Base-by-base conservation (phyloP, 352 stramenopile genomes). In the Pythium plurisporium region DNA sequence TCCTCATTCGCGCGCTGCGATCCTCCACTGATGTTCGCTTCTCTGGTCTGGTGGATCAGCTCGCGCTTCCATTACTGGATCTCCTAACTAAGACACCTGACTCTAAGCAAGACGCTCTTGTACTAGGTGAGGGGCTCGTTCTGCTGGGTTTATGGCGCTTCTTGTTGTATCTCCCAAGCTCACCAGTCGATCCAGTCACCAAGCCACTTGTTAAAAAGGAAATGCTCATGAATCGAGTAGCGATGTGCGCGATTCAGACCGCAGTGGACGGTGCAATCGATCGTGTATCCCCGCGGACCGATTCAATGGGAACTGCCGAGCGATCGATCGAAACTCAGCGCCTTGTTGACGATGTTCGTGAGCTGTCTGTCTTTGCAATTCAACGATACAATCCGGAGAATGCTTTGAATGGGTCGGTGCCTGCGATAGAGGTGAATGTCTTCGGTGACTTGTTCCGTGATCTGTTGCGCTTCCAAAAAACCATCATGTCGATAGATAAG, bases 161-260 rank as follows among this genome's bases (percentile, higher is more conserved):
- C 31, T 75, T 87, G 38, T 70, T 99, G 43, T 66, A 98, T 38
- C 60, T 97, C 20, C 97, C 96, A 31, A 92, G 86, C 41, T 97
- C 92, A 19, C 96, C 96, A 3, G 86, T 99, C 19, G 97, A 99
- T 64, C 97, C 97, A 25, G 93, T 94, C 44, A 88, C 79, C 56
- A 96, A 97, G 65, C 95, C 96, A 20, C 65, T 96, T 2, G 86
- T 98, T 19, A 98, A 98, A 66, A 94, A 97, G 42, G 78, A 96
- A 15, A 82, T 97, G 42, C 67, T 99, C 22, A 70, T 98, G 59
- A 85, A 82, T 51, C 86, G 91, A 9, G 68, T 99, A 19, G 69
- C 82, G 6, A 82, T 85, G 68, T 46, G 79, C 1, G 86, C 83
- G 5, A 67, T 93, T 30, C 74, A 90, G 29, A 63, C 79, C 15